Evolutionary conservation across 345 rosid genomes (phyloP).

Genomic region (Psidium guajava): DNA sequence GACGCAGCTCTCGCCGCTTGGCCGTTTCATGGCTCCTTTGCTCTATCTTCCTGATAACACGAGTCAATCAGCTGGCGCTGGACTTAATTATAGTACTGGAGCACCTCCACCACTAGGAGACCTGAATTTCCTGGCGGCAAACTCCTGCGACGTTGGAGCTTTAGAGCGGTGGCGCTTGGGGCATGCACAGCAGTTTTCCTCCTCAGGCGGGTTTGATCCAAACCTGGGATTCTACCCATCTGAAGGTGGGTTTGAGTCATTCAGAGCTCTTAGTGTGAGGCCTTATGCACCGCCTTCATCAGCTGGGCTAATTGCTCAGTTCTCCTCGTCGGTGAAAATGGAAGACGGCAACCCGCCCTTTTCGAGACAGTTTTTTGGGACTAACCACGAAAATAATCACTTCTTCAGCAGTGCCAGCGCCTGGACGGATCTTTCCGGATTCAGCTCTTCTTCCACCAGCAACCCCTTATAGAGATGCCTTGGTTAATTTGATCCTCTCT

Average conservation of each 20-base stretch:
- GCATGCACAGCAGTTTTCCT: slow-evolving; percentile 37
- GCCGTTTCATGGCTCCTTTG: slow-evolving; percentile 41
- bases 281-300: slow-evolving; percentile 20
- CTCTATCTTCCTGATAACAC: slow-evolving; percentile 30
- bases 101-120: slow-evolving; percentile 18
- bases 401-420: slow-evolving; percentile 16
- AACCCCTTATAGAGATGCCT: neutral
- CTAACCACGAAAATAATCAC: slow-evolving; percentile 28
- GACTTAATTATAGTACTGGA: slow-evolving; percentile 30
- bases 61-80: slow-evolving; percentile 18
- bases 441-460: slow-evolving; percentile 47
- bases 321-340: slow-evolving; percentile 46
- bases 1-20: slow-evolving; percentile 19
- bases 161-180: slow-evolving; percentile 47
- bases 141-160: neutral
- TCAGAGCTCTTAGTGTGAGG: slow-evolving; percentile 17
- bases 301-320: slow-evolving; percentile 8
- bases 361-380: slow-evolving; percentile 45
- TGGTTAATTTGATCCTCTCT: neutral
- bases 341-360: slow-evolving; percentile 37
- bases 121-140: slow-evolving; percentile 19
- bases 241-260: slow-evolving; percentile 27
- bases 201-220: slow-evolving; percentile 38
- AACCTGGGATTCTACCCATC: slow-evolving; percentile 17
- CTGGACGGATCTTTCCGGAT: slow-evolving; percentile 55